Evolutionary conservation across 306 rosid genomes (phyloP).

Genomic region (Citrullus colocynthis): DNA sequence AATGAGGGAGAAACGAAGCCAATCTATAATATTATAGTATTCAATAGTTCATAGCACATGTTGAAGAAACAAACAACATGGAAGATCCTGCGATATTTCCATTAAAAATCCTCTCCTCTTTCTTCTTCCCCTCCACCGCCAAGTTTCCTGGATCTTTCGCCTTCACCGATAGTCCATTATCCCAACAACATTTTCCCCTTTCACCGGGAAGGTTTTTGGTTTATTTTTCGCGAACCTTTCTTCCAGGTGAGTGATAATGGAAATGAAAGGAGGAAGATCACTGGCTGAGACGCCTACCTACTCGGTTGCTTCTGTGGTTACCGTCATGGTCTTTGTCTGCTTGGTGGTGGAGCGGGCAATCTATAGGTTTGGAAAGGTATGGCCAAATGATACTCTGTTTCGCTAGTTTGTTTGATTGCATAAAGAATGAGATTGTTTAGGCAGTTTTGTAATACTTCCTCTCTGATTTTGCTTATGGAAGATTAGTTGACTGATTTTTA

Average conservation of each 20-base stretch:
- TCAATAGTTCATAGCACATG: background rate
- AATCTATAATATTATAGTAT: background rate
- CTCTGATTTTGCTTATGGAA: background rate
- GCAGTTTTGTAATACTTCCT: background rate
- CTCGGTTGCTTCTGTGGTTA: slow-evolving; percentile 80
- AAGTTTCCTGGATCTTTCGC: slow-evolving; percentile 41
- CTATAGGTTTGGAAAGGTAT: slow-evolving; percentile 70
- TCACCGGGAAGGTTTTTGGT: background rate
- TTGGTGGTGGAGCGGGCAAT: slow-evolving; percentile 72
- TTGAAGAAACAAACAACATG: background rate
- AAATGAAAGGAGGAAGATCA: slow-evolving; percentile 41
- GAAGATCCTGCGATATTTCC: background rate
- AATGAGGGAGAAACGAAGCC: background rate
- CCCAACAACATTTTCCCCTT: slow-evolving; percentile 1
- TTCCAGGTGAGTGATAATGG: slow-evolving; percentile 21
- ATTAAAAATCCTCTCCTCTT: background rate
- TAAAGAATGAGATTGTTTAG: background rate
- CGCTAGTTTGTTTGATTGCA: background rate
- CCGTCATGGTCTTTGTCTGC: slow-evolving; percentile 82
- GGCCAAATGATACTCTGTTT: background rate
- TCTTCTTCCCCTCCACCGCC: slow-evolving; percentile 17
- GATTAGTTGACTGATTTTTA: background rate
- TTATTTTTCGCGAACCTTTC: background rate
- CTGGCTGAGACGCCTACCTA: slow-evolving; percentile 93
- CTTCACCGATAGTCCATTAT: slow-evolving; percentile 4